phyloP scores from a whole-genome alignment of 2,329 filamentous ascomycete genomes.

The Cucurbitaria berberidis region DNA sequence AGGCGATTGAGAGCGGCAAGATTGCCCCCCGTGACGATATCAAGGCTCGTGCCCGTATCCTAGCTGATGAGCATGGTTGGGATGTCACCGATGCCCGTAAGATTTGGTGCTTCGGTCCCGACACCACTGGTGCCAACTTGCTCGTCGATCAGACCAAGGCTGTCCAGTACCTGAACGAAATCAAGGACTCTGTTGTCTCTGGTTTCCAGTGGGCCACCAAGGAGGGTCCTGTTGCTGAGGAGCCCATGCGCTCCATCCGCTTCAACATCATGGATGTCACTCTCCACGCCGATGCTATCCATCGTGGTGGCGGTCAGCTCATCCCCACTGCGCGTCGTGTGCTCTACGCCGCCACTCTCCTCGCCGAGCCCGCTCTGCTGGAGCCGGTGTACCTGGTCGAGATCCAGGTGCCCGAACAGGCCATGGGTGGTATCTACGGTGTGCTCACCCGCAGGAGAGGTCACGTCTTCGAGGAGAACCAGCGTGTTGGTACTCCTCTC shows the following conservation, averaged over 20 bases:
- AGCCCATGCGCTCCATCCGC: conserved; percentile 95
- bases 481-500: conserved; percentile 96
- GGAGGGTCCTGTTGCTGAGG: conserved; percentile 96
- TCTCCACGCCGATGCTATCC: conserved; percentile 98
- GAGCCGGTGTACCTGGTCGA: conserved; percentile 99
- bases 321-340: conserved; percentile 98
- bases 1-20: conserved; percentile 90
- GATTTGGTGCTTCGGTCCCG: conserved; percentile 99
- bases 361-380: conserved; percentile 88
- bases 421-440: conserved; percentile 99
- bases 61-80: conserved; percentile 98
- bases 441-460: conserved; percentile 96
- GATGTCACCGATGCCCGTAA: conserved; percentile 99
- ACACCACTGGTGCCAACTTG: conserved; percentile 97
- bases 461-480: conserved; percentile 98
- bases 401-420: conserved; percentile 97
- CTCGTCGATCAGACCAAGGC: conserved; percentile 99
- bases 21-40: conserved; percentile 96
- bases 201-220: conserved; percentile 99
- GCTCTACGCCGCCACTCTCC: conserved; percentile 88
- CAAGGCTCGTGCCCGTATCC: conserved; percentile 94
- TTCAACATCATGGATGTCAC: conserved; percentile 99
- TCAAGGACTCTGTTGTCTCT: conserved; percentile 99
- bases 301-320: conserved; percentile 98
- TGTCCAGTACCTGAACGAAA: conserved; percentile 99